Percentiles rank a stretch among this genome's conserved stretches.
phyloP scores from a whole-genome alignment of 352 stramenopile species.

The Phytophthora megakarya region DNA sequence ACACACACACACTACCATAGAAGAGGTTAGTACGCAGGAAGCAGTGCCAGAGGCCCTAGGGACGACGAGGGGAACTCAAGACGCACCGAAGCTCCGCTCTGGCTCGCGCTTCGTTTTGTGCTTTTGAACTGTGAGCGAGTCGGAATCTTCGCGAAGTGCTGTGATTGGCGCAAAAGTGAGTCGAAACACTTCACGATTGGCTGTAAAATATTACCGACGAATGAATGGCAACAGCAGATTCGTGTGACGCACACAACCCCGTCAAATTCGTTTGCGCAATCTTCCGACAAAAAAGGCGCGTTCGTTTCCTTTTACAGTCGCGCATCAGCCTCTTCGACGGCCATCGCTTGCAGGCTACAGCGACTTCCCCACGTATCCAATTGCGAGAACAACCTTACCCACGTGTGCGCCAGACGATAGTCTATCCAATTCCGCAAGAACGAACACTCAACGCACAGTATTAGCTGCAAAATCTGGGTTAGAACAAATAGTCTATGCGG shows the following conservation, averaged over 20 bases:
- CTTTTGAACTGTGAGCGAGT: slow-evolving; percentile 29
- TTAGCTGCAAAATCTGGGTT: neutral
- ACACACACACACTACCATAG: slow-evolving; percentile 19
- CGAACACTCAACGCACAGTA: neutral
- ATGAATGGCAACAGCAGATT: slow-evolving; percentile 24
- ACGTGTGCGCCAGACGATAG: neutral
- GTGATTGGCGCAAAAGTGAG: slow-evolving; percentile 20
- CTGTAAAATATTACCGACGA: neutral
- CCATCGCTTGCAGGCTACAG: neutral
- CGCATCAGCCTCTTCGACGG: slow-evolving; percentile 2
- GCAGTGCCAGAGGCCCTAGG: neutral
- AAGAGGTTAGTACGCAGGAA: neutral
- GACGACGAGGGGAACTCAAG: neutral
- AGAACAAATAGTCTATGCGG: slow-evolving; percentile 7
- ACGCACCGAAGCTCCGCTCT: slow-evolving; percentile 26
- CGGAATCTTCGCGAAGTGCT: slow-evolving; percentile 23
- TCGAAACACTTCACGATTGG: slow-evolving; percentile 9
- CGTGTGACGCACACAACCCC: slow-evolving; percentile 2
- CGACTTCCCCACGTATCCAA: neutral
- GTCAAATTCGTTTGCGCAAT: slow-evolving; percentile 24
- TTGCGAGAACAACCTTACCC: neutral
- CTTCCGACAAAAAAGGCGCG: slow-evolving; percentile 23
- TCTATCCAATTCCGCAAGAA: slow-evolving; percentile 1
- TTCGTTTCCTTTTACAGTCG: slow-evolving; percentile 31
- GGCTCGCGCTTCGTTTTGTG: slow-evolving; percentile 33